Evolutionary conservation across 2,329 filamentous ascomycete genomes (phyloP).

Genomic region (Teratosphaeria viscida): DNA sequence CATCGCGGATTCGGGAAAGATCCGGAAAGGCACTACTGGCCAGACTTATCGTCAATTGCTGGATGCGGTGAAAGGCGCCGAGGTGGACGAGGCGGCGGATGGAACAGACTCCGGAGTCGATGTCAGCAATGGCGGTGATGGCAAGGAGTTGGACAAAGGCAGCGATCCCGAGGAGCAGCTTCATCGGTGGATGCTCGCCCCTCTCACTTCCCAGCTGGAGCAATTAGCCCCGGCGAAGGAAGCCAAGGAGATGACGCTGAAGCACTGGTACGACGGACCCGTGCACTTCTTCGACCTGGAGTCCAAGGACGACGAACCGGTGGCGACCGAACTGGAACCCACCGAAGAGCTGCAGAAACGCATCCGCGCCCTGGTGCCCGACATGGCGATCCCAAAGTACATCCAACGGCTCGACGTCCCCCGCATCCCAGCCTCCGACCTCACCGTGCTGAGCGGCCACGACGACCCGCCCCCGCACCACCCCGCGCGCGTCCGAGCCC

Average conservation of each 20-base stretch:
- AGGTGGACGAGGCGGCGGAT: conserved; percentile 9
- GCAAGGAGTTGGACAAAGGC: conserved; percentile 2
- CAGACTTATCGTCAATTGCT: conserved; percentile 17
- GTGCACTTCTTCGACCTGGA: conserved; percentile 22
- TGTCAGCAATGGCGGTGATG: conserved; percentile 4
- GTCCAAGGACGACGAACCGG: conserved; percentile 14
- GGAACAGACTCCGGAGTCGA: conserved; percentile 21
- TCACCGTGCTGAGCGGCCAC: conserved; percentile 16
- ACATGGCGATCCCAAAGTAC: conserved; percentile 26
- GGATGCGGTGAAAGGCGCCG: conserved; percentile 11
- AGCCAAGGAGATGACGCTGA: conserved; percentile 12
- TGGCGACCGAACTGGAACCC: conserved; percentile 16
- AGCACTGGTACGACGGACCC: conserved; percentile 22
- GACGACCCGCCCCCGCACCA: conserved; percentile 19
- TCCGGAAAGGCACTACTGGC: conserved; percentile 10
- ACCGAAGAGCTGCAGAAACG: conserved; percentile 11
- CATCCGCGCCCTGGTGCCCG: conserved; percentile 17
- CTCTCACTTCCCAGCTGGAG: conserved; percentile 11
- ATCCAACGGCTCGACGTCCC: conserved; percentile 20
- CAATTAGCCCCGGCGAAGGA: conserved; percentile 5
- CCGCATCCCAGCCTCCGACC: conserved; percentile 13
- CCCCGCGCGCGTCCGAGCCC: conserved; percentile 12
- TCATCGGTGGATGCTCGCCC: conserved; percentile 22
- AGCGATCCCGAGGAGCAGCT: conserved; percentile 16
- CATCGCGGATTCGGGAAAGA: conserved; percentile 18